Evolutionary conservation across 306 rosid genomes (phyloP).

Genomic region (Lathyrus aphaca): DNA sequence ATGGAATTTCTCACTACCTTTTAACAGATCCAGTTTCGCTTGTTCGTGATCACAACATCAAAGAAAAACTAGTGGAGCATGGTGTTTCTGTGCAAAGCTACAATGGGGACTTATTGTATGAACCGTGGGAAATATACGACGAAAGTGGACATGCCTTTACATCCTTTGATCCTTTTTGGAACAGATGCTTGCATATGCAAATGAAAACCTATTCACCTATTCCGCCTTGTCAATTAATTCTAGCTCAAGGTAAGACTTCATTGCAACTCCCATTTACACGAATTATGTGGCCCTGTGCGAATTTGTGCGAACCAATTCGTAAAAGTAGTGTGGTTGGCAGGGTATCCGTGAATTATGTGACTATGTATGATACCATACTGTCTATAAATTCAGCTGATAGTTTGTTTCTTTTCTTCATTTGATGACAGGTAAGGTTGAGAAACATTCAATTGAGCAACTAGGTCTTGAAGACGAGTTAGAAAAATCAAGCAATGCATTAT

Average conservation of each 20-base stretch:
- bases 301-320: too few relatives aligned
- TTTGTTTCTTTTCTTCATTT: conserved; percentile 33
- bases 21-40: conserved; percentile 36
- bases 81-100: conserved; percentile 87
- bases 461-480: conserved; percentile 85
- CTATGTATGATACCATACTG: neutral
- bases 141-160: conserved; percentile 76
- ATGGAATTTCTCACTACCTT: neutral
- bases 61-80: conserved; percentile 69
- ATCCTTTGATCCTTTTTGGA: conserved; percentile 35
- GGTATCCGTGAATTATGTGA: too few relatives aligned
- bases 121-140: conserved; percentile 80
- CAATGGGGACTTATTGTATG: conserved; percentile 83
- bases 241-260: conserved; percentile 60
- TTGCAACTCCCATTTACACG: too few relatives aligned
- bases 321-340: too few relatives aligned
- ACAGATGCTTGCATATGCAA: conserved; percentile 41
- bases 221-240: conserved; percentile 77
- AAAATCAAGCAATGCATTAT: conserved; percentile 81
- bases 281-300: too few relatives aligned
- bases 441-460: conserved; percentile 61
- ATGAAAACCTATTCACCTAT: conserved; percentile 51
- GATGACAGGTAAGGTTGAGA: conserved; percentile 53
- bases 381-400: conserved; percentile 6
- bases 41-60: conserved; percentile 51